Conservation (phyloP, 345 rosid species). For the Arabidopsis arenosa region DNA sequence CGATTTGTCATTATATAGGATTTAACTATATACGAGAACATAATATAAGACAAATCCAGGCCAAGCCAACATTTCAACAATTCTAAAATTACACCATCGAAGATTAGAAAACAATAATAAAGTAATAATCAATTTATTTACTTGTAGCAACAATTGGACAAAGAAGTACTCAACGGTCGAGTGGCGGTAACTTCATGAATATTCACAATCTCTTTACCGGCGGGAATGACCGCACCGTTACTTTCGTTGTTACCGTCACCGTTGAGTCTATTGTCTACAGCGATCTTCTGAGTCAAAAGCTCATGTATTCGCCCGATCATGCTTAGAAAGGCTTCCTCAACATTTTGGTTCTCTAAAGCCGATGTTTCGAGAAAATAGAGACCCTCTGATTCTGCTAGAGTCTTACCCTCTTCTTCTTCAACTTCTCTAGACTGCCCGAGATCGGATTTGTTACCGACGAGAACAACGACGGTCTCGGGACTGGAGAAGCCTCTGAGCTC, state of each 20-base stretch:
- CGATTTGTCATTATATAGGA: too few species aligned
- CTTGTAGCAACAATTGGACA: conserved; percentile 57
- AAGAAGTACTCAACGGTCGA: conserved; percentile 50
- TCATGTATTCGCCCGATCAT: conserved; percentile 68
- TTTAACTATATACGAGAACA: too few species aligned
- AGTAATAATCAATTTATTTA: conserved; percentile 11
- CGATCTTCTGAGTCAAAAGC: conserved; percentile 52
- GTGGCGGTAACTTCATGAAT: conserved; percentile 75
- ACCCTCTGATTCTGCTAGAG: conserved; percentile 58
- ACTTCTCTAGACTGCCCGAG: conserved; percentile 58
- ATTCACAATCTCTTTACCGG: conserved; percentile 56
- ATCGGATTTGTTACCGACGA: conserved; percentile 79
- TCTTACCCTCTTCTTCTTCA: conserved; percentile 61
- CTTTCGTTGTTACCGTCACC: conserved; percentile 26
- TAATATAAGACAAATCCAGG: too few species aligned
- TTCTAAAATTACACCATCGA: too few species aligned
- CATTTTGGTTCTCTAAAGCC: conserved; percentile 69
- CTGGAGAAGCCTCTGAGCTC: conserved; percentile 66
- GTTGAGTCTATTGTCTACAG: conserved; percentile 52
- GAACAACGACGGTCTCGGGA: conserved; percentile 66
- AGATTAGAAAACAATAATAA: too few species aligned
- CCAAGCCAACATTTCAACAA: too few species aligned
- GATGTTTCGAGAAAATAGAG: conserved; percentile 81
- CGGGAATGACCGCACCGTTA: conserved; percentile 32
- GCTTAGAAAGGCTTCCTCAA: conserved; percentile 69